A percentile compares a stretch with the other conserved stretches of the same genome.
phyloP scores from a whole-genome alignment of 768 basidiomycete genomes.

The Nevesoporus exiguus region DNA sequence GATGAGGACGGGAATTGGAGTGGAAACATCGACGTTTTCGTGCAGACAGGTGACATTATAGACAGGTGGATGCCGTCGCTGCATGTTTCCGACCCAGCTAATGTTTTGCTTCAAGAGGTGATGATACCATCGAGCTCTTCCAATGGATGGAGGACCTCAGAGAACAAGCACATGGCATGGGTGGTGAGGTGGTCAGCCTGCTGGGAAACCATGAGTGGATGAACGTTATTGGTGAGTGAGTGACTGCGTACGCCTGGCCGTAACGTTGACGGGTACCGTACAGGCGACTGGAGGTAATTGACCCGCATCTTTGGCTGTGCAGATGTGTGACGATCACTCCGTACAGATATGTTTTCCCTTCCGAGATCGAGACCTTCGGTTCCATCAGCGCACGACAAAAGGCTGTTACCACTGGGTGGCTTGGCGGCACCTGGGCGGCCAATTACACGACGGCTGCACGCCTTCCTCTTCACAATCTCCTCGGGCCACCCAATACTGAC shows the following conservation, averaged over 20 bases:
- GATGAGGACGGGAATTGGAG: slow-evolving; percentile 76
- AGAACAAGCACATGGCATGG: slow-evolving; percentile 61
- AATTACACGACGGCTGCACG: slow-evolving; percentile 84
- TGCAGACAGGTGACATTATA: slow-evolving; percentile 96
- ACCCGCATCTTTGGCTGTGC: background rate
- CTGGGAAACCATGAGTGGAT: slow-evolving; percentile 97
- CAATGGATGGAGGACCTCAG: slow-evolving; percentile 81
- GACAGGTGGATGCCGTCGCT: slow-evolving; percentile 57
- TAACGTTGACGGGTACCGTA: slow-evolving; percentile 12
- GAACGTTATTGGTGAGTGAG: slow-evolving; percentile 70
- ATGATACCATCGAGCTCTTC: slow-evolving; percentile 86
- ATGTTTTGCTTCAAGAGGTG: slow-evolving; percentile 51
- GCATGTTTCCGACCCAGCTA: slow-evolving; percentile 3
- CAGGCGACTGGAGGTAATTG: slow-evolving; percentile 82
- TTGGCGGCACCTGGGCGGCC: slow-evolving; percentile 77
- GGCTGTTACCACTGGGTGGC: slow-evolving; percentile 68
- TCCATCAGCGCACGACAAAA: slow-evolving; percentile 66
- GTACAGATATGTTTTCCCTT: slow-evolving; percentile 75
- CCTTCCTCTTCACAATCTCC: slow-evolving; percentile 71
- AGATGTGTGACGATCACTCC: slow-evolving; percentile 4
- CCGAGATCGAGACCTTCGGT: slow-evolving; percentile 83
- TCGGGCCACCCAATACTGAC: slow-evolving; percentile 65
- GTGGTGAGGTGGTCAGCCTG: slow-evolving; percentile 72
- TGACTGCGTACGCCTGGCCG: background rate
- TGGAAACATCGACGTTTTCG: slow-evolving; percentile 78